Base-by-base conservation (phyloP, 2,329 filamentous ascomycete genomes). In the Fusarium sp. region DNA sequence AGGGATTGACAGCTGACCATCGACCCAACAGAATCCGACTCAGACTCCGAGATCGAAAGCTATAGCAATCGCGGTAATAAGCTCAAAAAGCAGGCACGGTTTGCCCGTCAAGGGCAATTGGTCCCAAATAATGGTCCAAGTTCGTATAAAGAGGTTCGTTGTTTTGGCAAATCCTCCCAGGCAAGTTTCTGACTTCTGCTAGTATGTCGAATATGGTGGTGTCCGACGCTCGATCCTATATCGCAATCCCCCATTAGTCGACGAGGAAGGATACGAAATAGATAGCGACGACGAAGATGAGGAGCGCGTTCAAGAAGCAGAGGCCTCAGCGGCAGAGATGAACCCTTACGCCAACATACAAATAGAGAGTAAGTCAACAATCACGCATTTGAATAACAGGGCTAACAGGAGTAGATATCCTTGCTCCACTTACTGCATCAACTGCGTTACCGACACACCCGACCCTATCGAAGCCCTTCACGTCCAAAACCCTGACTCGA, bases 1-100 rank as follows among this genome's bases (percentile, higher is more conserved):
- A 22, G 54, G 26, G 30, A 53, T 63, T 36, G 59, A 24, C 68
- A 61, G 66, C 75, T 79, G 70, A 79, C 79, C 53, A 44, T 63
- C 70, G 51, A 53, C 74, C 63, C 51, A 60, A 64, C 82, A 95
- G 93, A 94, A 71, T 94, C 91, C 76, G 93, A 95, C 80, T 94
- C 92, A 66, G 94, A 96, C 81, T 90, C 91, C 69, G 89, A 90
- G 62, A 91, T 94, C 77, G 88, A 91, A 69, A 87, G 89, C 76
- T 89, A 89, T 76, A 92, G 90, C 65, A 95, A 95, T 82, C 91
- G 93, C 79, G 93, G 92, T 70, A 90, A 94, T 82, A 96, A 95
- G 81, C 86, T 96, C 51, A 94, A 95, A 85, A 93, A 90, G 81
- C 89, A 90, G 77, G 91, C 93, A 50, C 88, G 90, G 75, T 93